phyloP scores from a whole-genome alignment of 192 early-diverging fungal genomes.

The Endogone sp. region DNA sequence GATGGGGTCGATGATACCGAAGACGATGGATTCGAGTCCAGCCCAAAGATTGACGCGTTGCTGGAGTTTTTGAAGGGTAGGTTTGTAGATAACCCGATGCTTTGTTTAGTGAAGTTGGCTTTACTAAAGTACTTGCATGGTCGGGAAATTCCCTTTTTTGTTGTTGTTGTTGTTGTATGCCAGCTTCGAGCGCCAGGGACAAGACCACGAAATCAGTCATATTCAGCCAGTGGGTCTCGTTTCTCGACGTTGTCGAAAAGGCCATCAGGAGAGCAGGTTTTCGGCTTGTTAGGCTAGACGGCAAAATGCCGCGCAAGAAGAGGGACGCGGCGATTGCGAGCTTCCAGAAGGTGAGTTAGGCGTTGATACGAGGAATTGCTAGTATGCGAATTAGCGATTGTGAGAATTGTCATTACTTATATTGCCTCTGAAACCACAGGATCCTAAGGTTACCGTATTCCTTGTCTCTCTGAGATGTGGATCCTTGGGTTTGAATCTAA shows the following conservation, averaged over 20 bases:
- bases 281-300: constrained; percentile 70
- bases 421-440: constrained; percentile 24
- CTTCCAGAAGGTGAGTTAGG: background rate
- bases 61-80: constrained; percentile 11
- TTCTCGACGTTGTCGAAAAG: constrained; percentile 71
- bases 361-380: no score
- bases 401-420: no score
- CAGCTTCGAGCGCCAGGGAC: background rate
- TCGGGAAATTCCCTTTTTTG: background rate
- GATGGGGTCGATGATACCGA: background rate
- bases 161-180: background rate
- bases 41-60: constrained; percentile 40
- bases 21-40: background rate
- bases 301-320: constrained; percentile 32
- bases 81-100: no score
- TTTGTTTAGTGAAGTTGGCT: no score
- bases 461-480: constrained; percentile 62
- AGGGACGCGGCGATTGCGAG: constrained; percentile 23
- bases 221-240: constrained; percentile 90
- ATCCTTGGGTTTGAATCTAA: constrained; percentile 64
- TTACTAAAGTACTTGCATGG: no score
- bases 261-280: constrained; percentile 53
- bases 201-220: constrained; percentile 70
- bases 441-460: constrained; percentile 36
- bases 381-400: no score